A percentile compares a stretch with the other conserved stretches of the same genome.
Conservation (phyloP, 805 yeast genomes). For the Cyberlindnera xishuangbannaensis region DNA sequence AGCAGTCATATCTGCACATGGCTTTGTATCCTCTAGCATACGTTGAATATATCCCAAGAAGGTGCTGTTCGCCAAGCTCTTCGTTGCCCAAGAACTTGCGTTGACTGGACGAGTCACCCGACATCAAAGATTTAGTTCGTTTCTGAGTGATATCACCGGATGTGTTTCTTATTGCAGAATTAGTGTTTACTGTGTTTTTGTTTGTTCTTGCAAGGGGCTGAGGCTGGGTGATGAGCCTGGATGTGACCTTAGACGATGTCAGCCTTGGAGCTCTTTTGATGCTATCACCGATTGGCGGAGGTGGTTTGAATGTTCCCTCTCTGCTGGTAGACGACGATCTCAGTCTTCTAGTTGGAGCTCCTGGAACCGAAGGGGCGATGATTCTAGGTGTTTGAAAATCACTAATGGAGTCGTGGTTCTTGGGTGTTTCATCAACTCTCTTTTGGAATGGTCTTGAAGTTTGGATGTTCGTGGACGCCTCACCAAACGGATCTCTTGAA, state of each 20-base stretch:
- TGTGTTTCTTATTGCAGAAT: conserved; percentile 8
- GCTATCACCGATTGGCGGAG: conserved; percentile 19
- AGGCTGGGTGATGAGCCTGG: conserved; percentile 42
- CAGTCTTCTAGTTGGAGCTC: conserved; percentile 35
- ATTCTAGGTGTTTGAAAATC: conserved; percentile 38
- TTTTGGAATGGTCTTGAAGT: conserved; percentile 12
- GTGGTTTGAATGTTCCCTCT: conserved; percentile 16
- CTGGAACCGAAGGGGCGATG: conserved; percentile 30
- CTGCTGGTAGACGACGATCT: conserved; percentile 15
- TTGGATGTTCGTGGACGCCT: conserved; percentile 17
- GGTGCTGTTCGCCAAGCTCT: conserved; percentile 33
- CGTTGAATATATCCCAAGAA: conserved; percentile 42
- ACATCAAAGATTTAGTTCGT: conserved; percentile 13
- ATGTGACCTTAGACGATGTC: conserved; percentile 40
- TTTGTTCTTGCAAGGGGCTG: conserved; percentile 30
- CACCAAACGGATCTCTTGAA: conserved; percentile 27
- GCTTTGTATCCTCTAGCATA: conserved; percentile 60
- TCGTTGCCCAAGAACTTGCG: conserved; percentile 18
- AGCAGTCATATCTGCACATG: conserved; percentile 65
- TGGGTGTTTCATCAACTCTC: conserved; percentile 16
- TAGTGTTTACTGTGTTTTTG: conserved; percentile 7
- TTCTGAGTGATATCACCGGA: conserved; percentile 16
- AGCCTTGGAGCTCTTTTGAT: conserved; percentile 26
- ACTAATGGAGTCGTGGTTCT: conserved; percentile 13
- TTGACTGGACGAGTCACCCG: conserved; percentile 10